Base-by-base conservation (phyloP, 768 basidiomycete genomes). In the Boletus rubropictus region DNA sequence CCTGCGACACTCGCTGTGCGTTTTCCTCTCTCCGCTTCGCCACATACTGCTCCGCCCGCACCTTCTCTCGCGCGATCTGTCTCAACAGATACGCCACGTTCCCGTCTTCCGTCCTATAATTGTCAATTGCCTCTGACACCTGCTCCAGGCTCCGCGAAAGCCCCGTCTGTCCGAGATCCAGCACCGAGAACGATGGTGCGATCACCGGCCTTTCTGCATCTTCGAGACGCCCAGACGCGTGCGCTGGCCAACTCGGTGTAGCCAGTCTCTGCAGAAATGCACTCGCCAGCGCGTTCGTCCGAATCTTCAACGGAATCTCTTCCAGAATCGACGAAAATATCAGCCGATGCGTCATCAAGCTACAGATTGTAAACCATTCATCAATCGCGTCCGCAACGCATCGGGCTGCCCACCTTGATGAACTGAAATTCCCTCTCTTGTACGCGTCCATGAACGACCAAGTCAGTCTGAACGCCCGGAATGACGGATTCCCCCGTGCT, bases 11-110 rank as follows among this genome's bases (percentile, higher is more conserved):
- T 36, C 93, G 79, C 42, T 71, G 71, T 31, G 76, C 77, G 59
- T 89, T 95, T 69, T 96, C 93, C 64, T 95, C 93, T 62, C 85
- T 89, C 46, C 91, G 81, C 68, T 92, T 93, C 58, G 79, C 76
- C 44, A 93, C 68, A 60, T 85, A 84, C 44, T 75, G 74, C 46
- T 96, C 93, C 41, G 89, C 89, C 50, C 80, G 81, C 36, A 76
- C 68, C 60, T 81, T 84, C 66, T 96, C 93, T 25, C 93, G 79
- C 25, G 84, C 84, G 60, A 94, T 94, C 64, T 94, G 92, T 45
- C 93, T 82, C 37, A 76, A 75, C 55, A 90, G 71, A 73, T 91
- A 96, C 44, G 86, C 91, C 54, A 93, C 77, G 67, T 95, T 95
- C 42, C 89, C 88, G 60, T 94, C 89, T 67, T 96, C 93, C 45